These are phyloP conservation scores for Suhomyces coccinellae DNA, from an alignment of 1,139 yeast species.

Conservation along the genomic window DNA sequence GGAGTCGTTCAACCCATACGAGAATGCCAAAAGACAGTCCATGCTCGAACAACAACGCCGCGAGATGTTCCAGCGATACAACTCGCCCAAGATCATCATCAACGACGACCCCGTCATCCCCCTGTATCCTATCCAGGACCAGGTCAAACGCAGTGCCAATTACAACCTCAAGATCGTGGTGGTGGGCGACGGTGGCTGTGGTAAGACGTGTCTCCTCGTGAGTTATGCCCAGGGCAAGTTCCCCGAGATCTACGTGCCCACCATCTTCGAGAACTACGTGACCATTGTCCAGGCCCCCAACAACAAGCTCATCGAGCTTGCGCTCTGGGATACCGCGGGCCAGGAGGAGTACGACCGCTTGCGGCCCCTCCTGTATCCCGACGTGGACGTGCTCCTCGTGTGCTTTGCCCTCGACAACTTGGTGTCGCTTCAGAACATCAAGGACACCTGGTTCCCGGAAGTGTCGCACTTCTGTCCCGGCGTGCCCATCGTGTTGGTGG, in stretches of 20 bases:
- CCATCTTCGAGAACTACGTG: constrained; percentile 83
- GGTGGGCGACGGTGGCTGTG: constrained; percentile 96
- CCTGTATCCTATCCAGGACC: constrained; percentile 33
- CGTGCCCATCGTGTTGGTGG: constrained; percentile 73
- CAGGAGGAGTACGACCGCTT: constrained; percentile 88
- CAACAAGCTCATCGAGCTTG: constrained; percentile 64
- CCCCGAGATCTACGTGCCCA: constrained; percentile 82
- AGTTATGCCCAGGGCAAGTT: constrained; percentile 79
- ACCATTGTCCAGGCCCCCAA: constrained; percentile 60
- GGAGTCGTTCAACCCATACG: constrained; percentile 30
- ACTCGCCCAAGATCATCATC: constrained; percentile 33
- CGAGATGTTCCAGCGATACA: constrained; percentile 20
- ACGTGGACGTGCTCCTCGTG: constrained; percentile 69
- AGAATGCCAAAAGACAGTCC: constrained; percentile 25
- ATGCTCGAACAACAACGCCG: constrained; percentile 23
- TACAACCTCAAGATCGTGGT: constrained; percentile 69
- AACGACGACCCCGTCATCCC: constrained; percentile 45
- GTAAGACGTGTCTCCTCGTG: constrained; percentile 83
- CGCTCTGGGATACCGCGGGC: constrained; percentile 93
- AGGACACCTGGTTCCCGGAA: constrained; percentile 86
- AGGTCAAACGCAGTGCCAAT: constrained; percentile 33
- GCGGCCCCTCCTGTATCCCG: constrained; percentile 82
- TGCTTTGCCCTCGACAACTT: constrained; percentile 73
- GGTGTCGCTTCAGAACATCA: constrained; percentile 68
- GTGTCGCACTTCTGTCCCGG: constrained; percentile 81